Base-by-base conservation (phyloP, 106 monocot species). In the Allium cepa region DNA sequence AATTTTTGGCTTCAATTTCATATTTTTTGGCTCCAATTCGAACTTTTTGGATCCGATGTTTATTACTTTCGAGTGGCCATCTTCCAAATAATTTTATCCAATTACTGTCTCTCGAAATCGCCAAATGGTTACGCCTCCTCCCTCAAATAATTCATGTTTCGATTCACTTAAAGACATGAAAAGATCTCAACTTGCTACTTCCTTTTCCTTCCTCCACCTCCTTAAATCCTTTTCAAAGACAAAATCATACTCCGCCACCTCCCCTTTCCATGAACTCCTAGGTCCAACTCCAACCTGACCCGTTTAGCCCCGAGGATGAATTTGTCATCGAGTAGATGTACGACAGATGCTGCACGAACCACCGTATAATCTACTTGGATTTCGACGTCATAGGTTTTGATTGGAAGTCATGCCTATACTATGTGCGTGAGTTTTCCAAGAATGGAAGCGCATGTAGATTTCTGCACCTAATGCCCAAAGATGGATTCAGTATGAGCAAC, bases 341-440 rank as follows among this genome's bases (percentile, higher is more conserved):
- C 71, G 84, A 17, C 89, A 78, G 26, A 83, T 83, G 50, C 87
- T 88, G 72, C 77, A 79, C 18, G 81, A 78, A 22, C 83, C 81
- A 56, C 68, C 84, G 50, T 76, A 79, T 71, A 76, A 81, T 53
- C 71, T 56, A 62, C 45, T 8, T 45, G 62, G 46, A 46, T 7
- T 59, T 77, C 48, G 71, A 71, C 48, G 58, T 64, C 8, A 68
- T 72, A 59, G 65, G 81, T 8, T 68, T 84, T 26, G 97, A 87
- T 3, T 92, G 92, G 97, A 79, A 82, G 46, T 89, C 92, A 2
- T 97, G 92, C 75, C 71, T 96, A 27, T 96, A 96, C 75, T 92
- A 76, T 50, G 92, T 88, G 1, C 75, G 92, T 36, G 92, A 92
- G 0, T 92, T 80, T 71, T 97, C 92, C 71, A 97, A 92, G 81